Evolutionary conservation across 768 basidiomycete genomes (phyloP).

Genomic region (Daedalea quercina): DNA sequence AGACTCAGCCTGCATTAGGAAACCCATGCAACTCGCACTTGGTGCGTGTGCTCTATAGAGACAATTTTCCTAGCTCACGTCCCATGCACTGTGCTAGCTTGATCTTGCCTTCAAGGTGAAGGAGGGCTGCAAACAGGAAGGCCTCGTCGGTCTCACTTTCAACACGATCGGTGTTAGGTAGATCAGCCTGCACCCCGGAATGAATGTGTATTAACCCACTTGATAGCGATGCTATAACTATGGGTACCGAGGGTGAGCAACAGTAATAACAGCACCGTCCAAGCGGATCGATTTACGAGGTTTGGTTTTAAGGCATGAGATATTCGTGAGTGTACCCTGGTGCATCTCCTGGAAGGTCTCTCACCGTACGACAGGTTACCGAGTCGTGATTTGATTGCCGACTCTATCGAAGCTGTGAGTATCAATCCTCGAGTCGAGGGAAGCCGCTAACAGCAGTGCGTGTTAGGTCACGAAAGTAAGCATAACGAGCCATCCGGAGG

Average conservation of each 20-base stretch:
- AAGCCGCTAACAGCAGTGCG: conserved; percentile 31
- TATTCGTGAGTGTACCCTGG: conserved; percentile 56
- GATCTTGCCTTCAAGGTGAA: conserved; percentile 77
- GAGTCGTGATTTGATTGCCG: conserved; percentile 84
- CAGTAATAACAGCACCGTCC: neutral
- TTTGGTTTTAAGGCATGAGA: conserved; percentile 57
- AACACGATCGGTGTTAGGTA: conserved; percentile 84
- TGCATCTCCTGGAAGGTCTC: neutral
- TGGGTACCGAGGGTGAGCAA: conserved; percentile 77
- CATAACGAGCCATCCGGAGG: no score
- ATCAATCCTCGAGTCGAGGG: neutral
- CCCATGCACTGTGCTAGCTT: conserved; percentile 36
- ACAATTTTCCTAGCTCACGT: neutral
- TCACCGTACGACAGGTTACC: conserved; percentile 47
- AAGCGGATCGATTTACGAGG: neutral
- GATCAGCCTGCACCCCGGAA: conserved; percentile 4
- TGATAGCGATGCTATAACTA: conserved; percentile 76
- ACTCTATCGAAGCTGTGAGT: conserved; percentile 77
- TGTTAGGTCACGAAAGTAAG: conserved; percentile 38
- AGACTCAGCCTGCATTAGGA: conserved; percentile 31
- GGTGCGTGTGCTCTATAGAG: conserved; percentile 30
- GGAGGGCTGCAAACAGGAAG: conserved; percentile 76
- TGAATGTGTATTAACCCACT: neutral
- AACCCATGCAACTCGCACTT: conserved; percentile 86
- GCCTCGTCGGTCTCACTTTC: conserved; percentile 75